Conservation (phyloP, 169 alveolate species). For the Babesia divergens region DNA sequence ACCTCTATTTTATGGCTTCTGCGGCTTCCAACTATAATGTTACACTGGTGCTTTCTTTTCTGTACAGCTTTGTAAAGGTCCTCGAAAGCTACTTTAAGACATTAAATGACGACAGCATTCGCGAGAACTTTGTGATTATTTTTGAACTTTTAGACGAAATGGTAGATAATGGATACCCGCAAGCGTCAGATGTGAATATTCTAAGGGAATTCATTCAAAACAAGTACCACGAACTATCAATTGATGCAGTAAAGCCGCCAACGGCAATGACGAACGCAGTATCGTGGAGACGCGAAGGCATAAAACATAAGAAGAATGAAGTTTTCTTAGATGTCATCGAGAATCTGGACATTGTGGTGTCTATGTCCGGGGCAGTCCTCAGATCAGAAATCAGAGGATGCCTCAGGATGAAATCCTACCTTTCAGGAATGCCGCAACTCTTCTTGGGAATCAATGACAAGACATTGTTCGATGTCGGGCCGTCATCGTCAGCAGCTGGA, state of each 20-base stretch:
- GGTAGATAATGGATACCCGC: conserved; percentile 99
- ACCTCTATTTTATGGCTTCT: conserved; percentile 86
- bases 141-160: conserved; percentile 98
- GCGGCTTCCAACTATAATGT: conserved; percentile 77
- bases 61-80: conserved; percentile 74
- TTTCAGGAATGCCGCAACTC: conserved; percentile 99
- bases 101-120: conserved; percentile 96
- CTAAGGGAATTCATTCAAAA: conserved; percentile 80
- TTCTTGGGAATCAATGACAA: conserved; percentile 97
- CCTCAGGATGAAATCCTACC: conserved; percentile 92
- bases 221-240: conserved; percentile 80
- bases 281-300: conserved; percentile 95
- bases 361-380: conserved; percentile 87
- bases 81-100: conserved; percentile 94
- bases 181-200: conserved; percentile 85
- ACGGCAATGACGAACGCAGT: conserved; percentile 93
- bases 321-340: conserved; percentile 98
- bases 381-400: conserved; percentile 96
- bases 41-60: conserved; percentile 67
- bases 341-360: conserved; percentile 88
- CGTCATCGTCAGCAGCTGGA: conserved; percentile 7
- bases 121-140: conserved; percentile 98
- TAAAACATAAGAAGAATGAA: conserved; percentile 96
- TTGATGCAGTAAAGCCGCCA: conserved; percentile 82
- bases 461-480: conserved; percentile 76